A percentile compares a stretch with the other conserved stretches of the same genome.
phyloP scores from a whole-genome alignment of 768 basidiomycete species.

The Thelephora aurantiotincta region DNA sequence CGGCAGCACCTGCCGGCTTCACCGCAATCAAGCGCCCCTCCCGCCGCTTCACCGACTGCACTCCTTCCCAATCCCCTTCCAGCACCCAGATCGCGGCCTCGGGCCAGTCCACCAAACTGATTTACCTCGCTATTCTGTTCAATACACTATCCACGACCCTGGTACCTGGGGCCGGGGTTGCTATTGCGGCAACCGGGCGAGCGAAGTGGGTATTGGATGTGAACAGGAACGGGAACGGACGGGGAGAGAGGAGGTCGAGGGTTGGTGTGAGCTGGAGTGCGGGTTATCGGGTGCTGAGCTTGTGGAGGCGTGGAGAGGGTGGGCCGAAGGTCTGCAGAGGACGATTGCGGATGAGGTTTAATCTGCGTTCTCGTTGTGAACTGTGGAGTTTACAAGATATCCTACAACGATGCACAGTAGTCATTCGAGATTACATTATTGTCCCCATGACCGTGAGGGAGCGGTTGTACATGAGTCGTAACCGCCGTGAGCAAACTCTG shows the following conservation, averaged over 20 bases:
- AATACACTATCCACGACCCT: constrained; percentile 64
- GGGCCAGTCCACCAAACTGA: constrained; percentile 50
- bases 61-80: constrained; percentile 25
- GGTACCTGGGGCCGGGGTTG: constrained; percentile 72
- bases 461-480: too few species aligned
- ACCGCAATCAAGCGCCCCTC: constrained; percentile 25
- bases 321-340: constrained; percentile 62
- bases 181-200: constrained; percentile 70
- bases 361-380: constrained; percentile 2
- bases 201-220: constrained; percentile 73
- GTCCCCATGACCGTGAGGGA: too few species aligned
- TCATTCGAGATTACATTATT: too few species aligned
- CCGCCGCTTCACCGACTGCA: constrained; percentile 23
- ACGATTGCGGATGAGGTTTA: constrained; percentile 39
- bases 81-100: constrained; percentile 31
- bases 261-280: constrained; percentile 70
- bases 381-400: too few species aligned
- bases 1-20: constrained; percentile 28
- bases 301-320: constrained; percentile 71
- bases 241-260: constrained; percentile 39
- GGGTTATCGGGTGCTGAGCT: constrained; percentile 84
- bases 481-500: too few species aligned
- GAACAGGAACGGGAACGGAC: constrained; percentile 23
- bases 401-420: too few species aligned
- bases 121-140: constrained; percentile 71